Conservation (phyloP, 768 basidiomycete genomes). For the Coprinopsis strossmayeri region DNA sequence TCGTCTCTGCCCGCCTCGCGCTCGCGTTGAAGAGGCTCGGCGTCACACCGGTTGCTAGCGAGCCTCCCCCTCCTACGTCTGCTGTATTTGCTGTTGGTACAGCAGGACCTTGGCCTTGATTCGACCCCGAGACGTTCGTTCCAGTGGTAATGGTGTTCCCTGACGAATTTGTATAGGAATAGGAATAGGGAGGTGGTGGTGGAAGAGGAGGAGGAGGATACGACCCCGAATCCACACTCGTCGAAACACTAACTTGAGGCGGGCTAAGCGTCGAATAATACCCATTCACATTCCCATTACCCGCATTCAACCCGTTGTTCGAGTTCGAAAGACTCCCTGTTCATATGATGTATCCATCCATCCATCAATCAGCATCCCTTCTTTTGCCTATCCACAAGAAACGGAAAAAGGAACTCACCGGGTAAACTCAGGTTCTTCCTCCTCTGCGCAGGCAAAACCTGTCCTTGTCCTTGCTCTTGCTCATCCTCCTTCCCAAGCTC, state of each 20-base stretch:
- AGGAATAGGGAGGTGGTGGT: not conserved
- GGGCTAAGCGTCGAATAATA: conserved; percentile 2
- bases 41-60: not conserved
- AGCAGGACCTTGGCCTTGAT: too few relatives aligned
- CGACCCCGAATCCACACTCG: not conserved
- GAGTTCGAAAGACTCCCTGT: too few relatives aligned
- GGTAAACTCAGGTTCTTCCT: conserved; percentile 7
- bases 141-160: too few relatives aligned
- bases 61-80: too few relatives aligned
- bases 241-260: conserved; percentile 3
- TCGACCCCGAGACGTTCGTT: too few relatives aligned
- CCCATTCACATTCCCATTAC: too few relatives aligned
- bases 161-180: too few relatives aligned
- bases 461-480: not conserved
- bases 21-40: not conserved
- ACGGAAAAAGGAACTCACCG: conserved; percentile 1
- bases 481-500: not conserved
- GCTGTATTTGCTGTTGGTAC: too few relatives aligned
- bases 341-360: too few relatives aligned
- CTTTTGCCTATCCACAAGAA: not conserved
- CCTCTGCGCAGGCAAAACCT: not conserved
- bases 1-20: not conserved
- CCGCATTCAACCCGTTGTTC: too few relatives aligned
- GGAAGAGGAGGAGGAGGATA: not conserved
- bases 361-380: not conserved